Base-by-base conservation (phyloP, 2,329 filamentous ascomycete species). In the Aspergillus fumigatiaffinis region DNA sequence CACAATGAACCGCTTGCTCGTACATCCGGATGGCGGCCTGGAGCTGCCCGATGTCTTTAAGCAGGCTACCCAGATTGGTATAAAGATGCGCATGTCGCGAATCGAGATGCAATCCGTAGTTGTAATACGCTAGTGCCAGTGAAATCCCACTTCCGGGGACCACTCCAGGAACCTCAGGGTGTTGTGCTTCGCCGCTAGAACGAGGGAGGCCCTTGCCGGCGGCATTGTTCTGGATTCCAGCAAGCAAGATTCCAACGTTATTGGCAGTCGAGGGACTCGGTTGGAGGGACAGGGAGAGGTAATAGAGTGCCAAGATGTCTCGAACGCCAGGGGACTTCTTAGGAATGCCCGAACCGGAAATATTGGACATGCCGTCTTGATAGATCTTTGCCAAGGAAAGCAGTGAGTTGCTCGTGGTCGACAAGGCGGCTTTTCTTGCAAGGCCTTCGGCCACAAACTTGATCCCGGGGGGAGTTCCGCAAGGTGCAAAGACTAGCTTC, bases 181-280 rank as follows among this genome's bases (percentile, higher is more conserved):
- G 70, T 26, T 77, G 61, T 75, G 65, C 71, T 63, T 76, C 73
- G 7, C 70, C 70, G 51, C 67, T 68, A 2, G 69, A 62, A 12
- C 68, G 68, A 60, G 73, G 58, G 52, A 68, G 61, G 21, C 64
- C 64, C 55, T 77, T 80, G 8, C 76, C 74, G 3, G 76, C 75
- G 12, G 72, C 69, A 26, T 80, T 80, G 65, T 96, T 92, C 69
- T 96, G 94, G 21, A 97, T 90, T 56, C 94, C 91, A 4, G 94
- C 94, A n/a, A 99, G 84, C 28, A 99, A 81, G 55, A 99, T 99
- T 3, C 94, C 94, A 12, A 99, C 92, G 71, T 99, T 99, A 71
- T 99, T 99, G 0, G 94, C 94, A 0, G 94, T 99, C 0, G 94
- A 99, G 2, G 94, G 94, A 67, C 94, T 97, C 50, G 94, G 92